Percentiles rank a stretch among this genome's conserved stretches.
These are phyloP conservation scores for Quercus phellos DNA, from an alignment of 331 rosid genomes.

Conservation along the genomic window DNA sequence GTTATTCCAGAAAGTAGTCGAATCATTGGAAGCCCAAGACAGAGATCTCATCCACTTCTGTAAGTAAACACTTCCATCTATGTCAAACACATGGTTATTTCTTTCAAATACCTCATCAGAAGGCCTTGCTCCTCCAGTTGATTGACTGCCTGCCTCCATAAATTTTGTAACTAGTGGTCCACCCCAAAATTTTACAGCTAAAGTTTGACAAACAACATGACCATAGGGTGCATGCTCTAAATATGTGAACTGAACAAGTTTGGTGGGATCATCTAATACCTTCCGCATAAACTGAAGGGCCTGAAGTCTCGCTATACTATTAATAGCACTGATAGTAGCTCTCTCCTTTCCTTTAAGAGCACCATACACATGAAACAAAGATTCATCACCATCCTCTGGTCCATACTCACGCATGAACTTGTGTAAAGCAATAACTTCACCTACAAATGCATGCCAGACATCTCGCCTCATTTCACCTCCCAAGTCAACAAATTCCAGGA, in stretches of 20 bases:
- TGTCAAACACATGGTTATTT: slow-evolving; percentile 61
- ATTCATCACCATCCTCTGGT: slow-evolving; percentile 68
- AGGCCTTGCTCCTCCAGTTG: slow-evolving; percentile 31
- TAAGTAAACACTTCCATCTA: slow-evolving; percentile 91
- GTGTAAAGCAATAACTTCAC: slow-evolving; percentile 75
- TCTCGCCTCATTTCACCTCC: slow-evolving; percentile 99
- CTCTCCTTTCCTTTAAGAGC: slow-evolving; percentile 75
- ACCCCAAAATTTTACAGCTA: slow-evolving; percentile 88
- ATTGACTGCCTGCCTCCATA: slow-evolving; percentile 32
- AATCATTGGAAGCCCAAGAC: slow-evolving; percentile 68
- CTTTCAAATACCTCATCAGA: slow-evolving; percentile 46
- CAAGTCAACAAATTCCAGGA: slow-evolving; percentile 88
- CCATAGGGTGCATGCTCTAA: slow-evolving; percentile 67
- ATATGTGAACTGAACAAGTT: slow-evolving; percentile 78
- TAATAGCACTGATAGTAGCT: slow-evolving; percentile 58
- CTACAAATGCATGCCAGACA: slow-evolving; percentile 82
- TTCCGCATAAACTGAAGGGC: slow-evolving; percentile 76
- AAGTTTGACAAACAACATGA: slow-evolving; percentile 69
- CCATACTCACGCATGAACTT: slow-evolving; percentile 67
- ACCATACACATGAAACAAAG: slow-evolving; percentile 58
- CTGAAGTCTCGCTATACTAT: slow-evolving; percentile 81
- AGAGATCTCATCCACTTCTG: slow-evolving; percentile 86
- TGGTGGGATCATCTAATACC: slow-evolving; percentile 83
- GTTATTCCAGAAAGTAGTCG: slow-evolving; percentile 77
- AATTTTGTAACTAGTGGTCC: slow-evolving; percentile 64